phyloP scores from a whole-genome alignment of 768 basidiomycete genomes.

The Tremella mesenterica region DNA sequence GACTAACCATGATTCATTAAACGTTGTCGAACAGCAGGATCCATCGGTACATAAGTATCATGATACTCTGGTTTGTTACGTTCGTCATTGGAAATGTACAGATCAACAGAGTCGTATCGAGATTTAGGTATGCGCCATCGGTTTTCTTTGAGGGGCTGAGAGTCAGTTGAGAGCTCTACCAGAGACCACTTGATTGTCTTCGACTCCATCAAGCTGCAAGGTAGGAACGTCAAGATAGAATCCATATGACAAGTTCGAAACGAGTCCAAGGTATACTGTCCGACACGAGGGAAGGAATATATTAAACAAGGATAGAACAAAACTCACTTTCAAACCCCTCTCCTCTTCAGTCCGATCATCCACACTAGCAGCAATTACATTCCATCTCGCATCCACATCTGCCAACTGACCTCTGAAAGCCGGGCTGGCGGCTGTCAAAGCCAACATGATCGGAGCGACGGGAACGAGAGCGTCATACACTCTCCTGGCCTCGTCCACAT shows the following conservation, averaged over 20 bases:
- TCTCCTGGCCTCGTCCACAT: slow-evolving; percentile 78
- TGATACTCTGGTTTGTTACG: slow-evolving; percentile 89
- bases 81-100: slow-evolving; percentile 80
- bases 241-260: too few relatives aligned
- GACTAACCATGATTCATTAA: slow-evolving; percentile 65
- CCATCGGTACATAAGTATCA: slow-evolving; percentile 71
- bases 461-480: slow-evolving; percentile 96
- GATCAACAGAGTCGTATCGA: slow-evolving; percentile 89
- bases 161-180: neutral
- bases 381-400: slow-evolving; percentile 97
- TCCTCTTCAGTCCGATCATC: slow-evolving; percentile 96
- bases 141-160: slow-evolving; percentile 66
- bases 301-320: neutral
- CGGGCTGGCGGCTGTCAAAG: slow-evolving; percentile 87
- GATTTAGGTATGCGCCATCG: slow-evolving; percentile 85
- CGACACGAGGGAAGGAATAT: too few relatives aligned
- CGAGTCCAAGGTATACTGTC: too few relatives aligned
- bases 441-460: slow-evolving; percentile 90
- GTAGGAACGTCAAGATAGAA: too few relatives aligned
- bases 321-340: slow-evolving; percentile 66
- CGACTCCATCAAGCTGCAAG: too few relatives aligned
- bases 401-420: slow-evolving; percentile 89
- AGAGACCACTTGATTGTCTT: too few relatives aligned
- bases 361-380: slow-evolving; percentile 96
- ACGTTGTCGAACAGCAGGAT: slow-evolving; percentile 63